Evolutionary conservation across 2,329 filamentous ascomycete genomes (phyloP).

Genomic region (Trichoderma semiorbis): DNA sequence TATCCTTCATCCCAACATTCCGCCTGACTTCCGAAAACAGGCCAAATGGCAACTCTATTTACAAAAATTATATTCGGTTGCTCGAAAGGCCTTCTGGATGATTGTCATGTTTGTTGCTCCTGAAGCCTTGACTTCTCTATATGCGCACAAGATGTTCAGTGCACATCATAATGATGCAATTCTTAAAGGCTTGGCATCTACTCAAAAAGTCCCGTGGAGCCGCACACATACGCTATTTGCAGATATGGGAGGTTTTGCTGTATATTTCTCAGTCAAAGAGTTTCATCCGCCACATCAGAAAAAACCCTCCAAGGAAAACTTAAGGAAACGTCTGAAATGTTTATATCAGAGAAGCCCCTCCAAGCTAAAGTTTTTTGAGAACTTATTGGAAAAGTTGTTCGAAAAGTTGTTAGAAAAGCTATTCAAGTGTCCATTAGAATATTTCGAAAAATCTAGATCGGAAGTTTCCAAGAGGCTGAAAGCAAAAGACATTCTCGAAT

Average conservation of each 20-base stretch:
- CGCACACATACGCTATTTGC: background rate
- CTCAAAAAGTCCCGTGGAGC: background rate
- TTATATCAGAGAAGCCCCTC: too few relatives aligned
- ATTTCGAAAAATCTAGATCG: background rate
- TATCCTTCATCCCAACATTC: background rate
- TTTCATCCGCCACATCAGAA: background rate
- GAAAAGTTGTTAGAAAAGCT: too few relatives aligned
- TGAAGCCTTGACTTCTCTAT: background rate
- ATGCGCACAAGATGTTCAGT: background rate
- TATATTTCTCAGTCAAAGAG: background rate
- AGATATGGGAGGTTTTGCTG: background rate
- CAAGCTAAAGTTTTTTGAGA: too few relatives aligned
- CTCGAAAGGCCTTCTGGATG: background rate
- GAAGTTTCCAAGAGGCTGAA: background rate
- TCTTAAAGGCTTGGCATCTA: background rate
- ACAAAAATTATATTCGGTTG: background rate
- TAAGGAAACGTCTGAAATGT: background rate
- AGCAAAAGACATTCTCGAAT: background rate
- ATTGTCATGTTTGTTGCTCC: background rate
- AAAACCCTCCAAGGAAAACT: background rate
- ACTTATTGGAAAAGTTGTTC: too few relatives aligned
- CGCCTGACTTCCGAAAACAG: background rate
- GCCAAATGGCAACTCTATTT: background rate
- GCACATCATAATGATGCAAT: background rate
- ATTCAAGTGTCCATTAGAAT: background rate